Percentiles rank a stretch among this genome's conserved stretches.
phyloP scores from a whole-genome alignment of 1,284 basidiomycete species.

The Inonotus hispidus region DNA sequence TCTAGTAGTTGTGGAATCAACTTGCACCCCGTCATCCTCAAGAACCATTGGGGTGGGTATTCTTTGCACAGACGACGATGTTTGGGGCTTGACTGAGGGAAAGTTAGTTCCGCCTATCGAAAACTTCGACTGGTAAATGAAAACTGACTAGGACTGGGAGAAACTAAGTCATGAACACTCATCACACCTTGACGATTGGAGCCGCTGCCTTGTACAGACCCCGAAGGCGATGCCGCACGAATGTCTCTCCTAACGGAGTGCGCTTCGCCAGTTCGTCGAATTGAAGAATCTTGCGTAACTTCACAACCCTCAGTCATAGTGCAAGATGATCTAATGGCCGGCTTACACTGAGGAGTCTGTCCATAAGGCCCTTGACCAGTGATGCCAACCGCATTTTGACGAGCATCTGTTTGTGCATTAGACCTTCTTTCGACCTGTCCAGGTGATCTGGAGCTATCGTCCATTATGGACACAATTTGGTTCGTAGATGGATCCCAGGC shows the following conservation, averaged over 20 bases:
- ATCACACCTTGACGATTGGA: constrained; percentile 15
- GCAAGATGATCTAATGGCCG: background rate
- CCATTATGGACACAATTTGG: background rate
- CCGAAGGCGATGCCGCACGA: background rate
- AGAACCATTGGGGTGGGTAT: background rate
- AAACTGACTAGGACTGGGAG: constrained; percentile 12
- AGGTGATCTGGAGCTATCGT: background rate
- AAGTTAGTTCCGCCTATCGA: background rate
- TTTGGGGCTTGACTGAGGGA: constrained; percentile 1
- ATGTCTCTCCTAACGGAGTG: background rate
- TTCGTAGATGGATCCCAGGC: constrained; percentile 3
- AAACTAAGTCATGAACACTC: constrained; percentile 17
- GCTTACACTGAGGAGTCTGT: constrained; percentile 4
- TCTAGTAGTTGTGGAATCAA: background rate
- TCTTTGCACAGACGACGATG: background rate
- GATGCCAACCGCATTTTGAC: background rate
- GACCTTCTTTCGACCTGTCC: background rate
- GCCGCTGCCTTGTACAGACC: background rate
- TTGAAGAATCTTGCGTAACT: background rate
- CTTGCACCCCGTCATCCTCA: constrained; percentile 3
- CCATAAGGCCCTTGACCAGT: background rate
- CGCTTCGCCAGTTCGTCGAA: background rate
- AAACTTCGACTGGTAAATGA: background rate
- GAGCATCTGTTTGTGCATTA: background rate
- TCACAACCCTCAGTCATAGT: background rate